These are phyloP conservation scores for Ustilago crameri DNA, from an alignment of 1,284 basidiomycete species.

Conservation along the genomic window DNA sequence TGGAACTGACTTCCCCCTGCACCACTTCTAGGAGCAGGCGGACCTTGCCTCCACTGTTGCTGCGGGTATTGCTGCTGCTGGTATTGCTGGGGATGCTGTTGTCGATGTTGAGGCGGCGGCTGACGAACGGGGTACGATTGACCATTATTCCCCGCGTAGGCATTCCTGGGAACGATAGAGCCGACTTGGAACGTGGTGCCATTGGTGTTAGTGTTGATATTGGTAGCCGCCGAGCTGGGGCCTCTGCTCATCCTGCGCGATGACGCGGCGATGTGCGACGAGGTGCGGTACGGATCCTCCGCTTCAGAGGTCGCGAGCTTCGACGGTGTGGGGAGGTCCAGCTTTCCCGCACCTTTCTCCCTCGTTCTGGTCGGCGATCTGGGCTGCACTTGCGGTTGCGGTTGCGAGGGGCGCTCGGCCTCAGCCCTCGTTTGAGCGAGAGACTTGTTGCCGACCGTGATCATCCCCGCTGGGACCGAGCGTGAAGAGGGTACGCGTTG, in stretches of 20 bases:
- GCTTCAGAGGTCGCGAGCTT: conserved; percentile 3
- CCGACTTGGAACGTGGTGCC: conserved; percentile 35
- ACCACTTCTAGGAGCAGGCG: background rate
- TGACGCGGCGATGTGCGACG: background rate
- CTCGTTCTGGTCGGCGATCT: too few species aligned
- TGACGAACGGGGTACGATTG: too few species aligned
- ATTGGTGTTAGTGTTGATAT: conserved; percentile 2
- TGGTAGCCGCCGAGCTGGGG: conserved; percentile 1
- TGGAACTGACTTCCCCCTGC: conserved; percentile 13
- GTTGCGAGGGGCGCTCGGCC: conserved; percentile 10
- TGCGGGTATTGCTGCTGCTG: conserved; percentile 1
- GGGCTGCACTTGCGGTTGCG: background rate
- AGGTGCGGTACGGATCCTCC: conserved; percentile 24
- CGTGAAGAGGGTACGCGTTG: too few species aligned
- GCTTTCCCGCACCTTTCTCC: conserved; percentile 5
- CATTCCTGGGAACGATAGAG: conserved; percentile 18
- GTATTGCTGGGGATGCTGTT: conserved; percentile 5
- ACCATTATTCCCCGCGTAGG: background rate
- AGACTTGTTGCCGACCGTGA: conserved; percentile 25
- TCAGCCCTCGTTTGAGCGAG: conserved; percentile 21
- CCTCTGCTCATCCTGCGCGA: background rate
- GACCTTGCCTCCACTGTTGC: conserved; percentile 4
- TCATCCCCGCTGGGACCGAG: conserved; percentile 10
- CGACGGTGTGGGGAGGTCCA: conserved; percentile 22
- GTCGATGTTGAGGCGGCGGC: conserved; percentile 1